Conservation (phyloP, 108 stramenopile genomes). For the Chaetoceros muelleri region DNA sequence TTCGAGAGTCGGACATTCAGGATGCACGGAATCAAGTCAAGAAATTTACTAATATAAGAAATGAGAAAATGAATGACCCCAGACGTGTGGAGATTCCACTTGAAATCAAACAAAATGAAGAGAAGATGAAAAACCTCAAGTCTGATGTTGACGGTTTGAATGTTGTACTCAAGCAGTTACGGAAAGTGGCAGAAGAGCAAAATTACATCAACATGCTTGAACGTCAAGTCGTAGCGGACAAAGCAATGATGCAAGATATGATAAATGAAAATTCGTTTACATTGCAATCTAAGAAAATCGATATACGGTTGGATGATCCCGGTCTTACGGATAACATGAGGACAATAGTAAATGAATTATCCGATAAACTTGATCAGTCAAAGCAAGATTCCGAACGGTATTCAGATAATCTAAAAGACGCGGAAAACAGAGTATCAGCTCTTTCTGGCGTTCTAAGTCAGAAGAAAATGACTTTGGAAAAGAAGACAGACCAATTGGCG, state of each 20-base stretch:
- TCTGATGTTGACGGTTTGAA: slow-evolving; percentile 49
- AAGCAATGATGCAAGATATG: slow-evolving; percentile 14
- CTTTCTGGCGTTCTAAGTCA: slow-evolving; percentile 18
- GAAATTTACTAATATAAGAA: slow-evolving; percentile 15
- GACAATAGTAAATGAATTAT: background rate
- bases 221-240: slow-evolving; percentile 38
- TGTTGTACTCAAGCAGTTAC: slow-evolving; percentile 42
- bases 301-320: background rate
- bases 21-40: slow-evolving; percentile 24
- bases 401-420: slow-evolving; percentile 16
- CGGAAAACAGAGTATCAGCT: slow-evolving; percentile 17
- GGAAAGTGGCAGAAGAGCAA: slow-evolving; percentile 43
- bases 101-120: slow-evolving; percentile 63
- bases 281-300: slow-evolving; percentile 9
- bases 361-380: slow-evolving; percentile 3
- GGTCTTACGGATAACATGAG: background rate
- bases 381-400: slow-evolving; percentile 16
- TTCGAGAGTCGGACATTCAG: slow-evolving; percentile 33
- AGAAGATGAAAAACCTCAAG: slow-evolving; percentile 40
- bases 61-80: slow-evolving; percentile 26
- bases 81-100: slow-evolving; percentile 50
- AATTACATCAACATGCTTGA: slow-evolving; percentile 54
- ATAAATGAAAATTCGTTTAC: slow-evolving; percentile 10
- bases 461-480: slow-evolving; percentile 9
- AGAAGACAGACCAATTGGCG: slow-evolving; percentile 13